Conservation (phyloP, 177 flowering plant species). For the Vitis hybrid region DNA sequence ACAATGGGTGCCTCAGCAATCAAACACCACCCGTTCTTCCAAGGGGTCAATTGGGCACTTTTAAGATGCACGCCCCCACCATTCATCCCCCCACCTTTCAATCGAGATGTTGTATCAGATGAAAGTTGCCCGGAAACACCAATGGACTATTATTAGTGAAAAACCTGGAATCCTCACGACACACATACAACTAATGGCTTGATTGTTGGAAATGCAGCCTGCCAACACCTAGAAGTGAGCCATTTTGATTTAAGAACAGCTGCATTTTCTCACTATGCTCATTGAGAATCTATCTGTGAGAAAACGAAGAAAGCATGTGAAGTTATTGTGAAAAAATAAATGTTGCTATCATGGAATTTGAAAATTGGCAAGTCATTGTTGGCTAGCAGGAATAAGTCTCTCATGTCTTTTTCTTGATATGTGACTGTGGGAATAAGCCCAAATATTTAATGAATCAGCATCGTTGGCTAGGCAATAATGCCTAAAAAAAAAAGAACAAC, state of each 20-base stretch:
- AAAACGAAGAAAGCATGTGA: too few species aligned
- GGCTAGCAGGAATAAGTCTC: too few species aligned
- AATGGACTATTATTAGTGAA: constrained; percentile 51
- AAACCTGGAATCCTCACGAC: background rate
- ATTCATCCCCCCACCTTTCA: constrained; percentile 54
- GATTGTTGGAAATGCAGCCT: background rate
- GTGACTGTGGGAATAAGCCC: too few species aligned
- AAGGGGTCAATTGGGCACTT: constrained; percentile 87
- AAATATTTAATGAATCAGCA: too few species aligned
- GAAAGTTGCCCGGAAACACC: constrained; percentile 62
- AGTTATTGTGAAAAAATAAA: too few species aligned
- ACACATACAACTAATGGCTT: background rate
- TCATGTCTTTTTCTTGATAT: too few species aligned
- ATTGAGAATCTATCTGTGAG: too few species aligned
- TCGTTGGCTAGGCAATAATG: too few species aligned
- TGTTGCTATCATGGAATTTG: too few species aligned
- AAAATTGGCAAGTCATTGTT: too few species aligned
- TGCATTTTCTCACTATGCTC: background rate
- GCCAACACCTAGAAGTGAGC: background rate
- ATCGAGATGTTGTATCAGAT: constrained; percentile 36
- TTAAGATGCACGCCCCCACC: constrained; percentile 71
- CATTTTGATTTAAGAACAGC: background rate
- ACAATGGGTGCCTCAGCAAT: constrained; percentile 70
- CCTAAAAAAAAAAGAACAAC: too few species aligned
- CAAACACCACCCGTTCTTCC: constrained; percentile 74